Evolutionary conservation across 2,329 filamentous ascomycete genomes (phyloP).

Genomic region (Colletotrichum coccodes): DNA sequence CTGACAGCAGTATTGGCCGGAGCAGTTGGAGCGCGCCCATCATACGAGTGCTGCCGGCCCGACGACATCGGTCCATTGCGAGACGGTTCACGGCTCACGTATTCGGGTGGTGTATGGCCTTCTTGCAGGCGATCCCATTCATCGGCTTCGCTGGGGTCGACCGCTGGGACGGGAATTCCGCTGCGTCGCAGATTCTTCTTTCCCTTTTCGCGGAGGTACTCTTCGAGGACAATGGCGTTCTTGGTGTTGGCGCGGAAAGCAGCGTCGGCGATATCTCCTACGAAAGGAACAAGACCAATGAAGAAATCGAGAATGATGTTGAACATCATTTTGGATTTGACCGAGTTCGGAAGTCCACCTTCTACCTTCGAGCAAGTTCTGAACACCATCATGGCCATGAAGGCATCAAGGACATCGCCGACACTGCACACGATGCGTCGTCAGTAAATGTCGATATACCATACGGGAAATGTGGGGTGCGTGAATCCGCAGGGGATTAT

Average conservation of each 20-base stretch:
- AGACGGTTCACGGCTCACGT: constrained; percentile 23
- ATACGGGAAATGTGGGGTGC: background rate
- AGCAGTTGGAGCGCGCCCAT: constrained; percentile 17
- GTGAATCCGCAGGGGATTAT: background rate
- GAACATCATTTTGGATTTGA: constrained; percentile 79
- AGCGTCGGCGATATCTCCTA: constrained; percentile 81
- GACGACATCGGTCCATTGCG: constrained; percentile 32
- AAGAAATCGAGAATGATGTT: constrained; percentile 82
- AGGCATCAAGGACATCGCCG: constrained; percentile 79
- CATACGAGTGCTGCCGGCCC: background rate
- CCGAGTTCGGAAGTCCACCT: constrained; percentile 73
- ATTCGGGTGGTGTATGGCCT: constrained; percentile 27
- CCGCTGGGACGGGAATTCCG: constrained; percentile 56
- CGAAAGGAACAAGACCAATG: constrained; percentile 77
- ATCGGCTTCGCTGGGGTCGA: constrained; percentile 63
- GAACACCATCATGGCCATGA: constrained; percentile 81
- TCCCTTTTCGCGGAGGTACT: constrained; percentile 75
- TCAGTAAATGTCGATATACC: background rate
- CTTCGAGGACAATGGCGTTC: constrained; percentile 77
- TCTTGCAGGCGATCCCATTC: constrained; percentile 55
- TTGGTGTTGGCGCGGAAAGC: constrained; percentile 80
- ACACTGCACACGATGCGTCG: constrained; percentile 55
- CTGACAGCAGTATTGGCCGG: constrained; percentile 21
- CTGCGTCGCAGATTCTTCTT: constrained; percentile 62
- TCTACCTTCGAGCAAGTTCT: constrained; percentile 78